These are phyloP conservation scores for Ophiostoma angusticollis DNA, from an alignment of 2,329 filamentous ascomycete genomes.

Conservation along the genomic window DNA sequence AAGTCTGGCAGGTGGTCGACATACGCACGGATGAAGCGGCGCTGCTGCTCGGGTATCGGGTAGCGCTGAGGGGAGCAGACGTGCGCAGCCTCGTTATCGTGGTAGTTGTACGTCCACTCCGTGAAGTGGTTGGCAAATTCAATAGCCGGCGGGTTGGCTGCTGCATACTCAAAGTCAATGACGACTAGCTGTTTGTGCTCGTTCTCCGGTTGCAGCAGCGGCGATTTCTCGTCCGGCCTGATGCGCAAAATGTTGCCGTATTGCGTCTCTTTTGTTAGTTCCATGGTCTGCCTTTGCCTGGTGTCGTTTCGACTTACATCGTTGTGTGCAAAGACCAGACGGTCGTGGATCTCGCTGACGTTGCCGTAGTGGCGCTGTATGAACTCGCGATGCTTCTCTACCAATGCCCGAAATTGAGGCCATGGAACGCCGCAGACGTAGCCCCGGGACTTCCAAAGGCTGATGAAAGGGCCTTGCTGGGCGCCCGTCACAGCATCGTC, in stretches of 20 bases:
- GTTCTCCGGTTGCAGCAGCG: constrained; percentile 76
- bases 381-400: constrained; percentile 66
- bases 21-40: constrained; percentile 75
- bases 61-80: constrained; percentile 58
- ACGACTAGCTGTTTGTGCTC: constrained; percentile 93
- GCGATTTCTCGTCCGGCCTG: constrained; percentile 60
- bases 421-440: constrained; percentile 77
- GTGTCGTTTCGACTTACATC: constrained; percentile 49
- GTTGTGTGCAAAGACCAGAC: constrained; percentile 91
- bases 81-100: constrained; percentile 53
- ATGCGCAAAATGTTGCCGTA: constrained; percentile 91
- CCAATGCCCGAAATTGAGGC: constrained; percentile 59
- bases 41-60: constrained; percentile 68
- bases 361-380: constrained; percentile 62
- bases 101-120: constrained; percentile 98
- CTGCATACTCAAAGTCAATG: constrained; percentile 97
- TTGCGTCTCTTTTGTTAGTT: constrained; percentile 56
- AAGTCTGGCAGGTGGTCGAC: constrained; percentile 66
- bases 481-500: background rate
- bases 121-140: constrained; percentile 98
- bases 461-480: constrained; percentile 10
- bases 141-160: constrained; percentile 69
- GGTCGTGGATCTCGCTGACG: constrained; percentile 50
- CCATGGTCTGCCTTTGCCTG: background rate
- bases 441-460: constrained; percentile 55